These are phyloP conservation scores for Neurospora sp. DNA, from an alignment of 495 filamentous ascomycete species.

Conservation along the genomic window DNA sequence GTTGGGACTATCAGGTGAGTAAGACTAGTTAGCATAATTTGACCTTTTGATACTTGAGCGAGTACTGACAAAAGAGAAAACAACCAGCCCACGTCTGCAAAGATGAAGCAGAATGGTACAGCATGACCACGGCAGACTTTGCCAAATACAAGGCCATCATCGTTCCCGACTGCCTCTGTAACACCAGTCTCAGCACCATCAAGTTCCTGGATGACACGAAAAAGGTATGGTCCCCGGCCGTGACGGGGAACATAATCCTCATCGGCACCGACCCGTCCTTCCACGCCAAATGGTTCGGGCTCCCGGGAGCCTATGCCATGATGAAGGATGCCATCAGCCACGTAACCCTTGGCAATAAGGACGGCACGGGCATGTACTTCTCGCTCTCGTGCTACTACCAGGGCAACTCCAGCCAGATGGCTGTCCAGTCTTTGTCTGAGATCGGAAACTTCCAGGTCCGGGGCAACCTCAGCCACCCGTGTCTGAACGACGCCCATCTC, in stretches of 20 bases:
- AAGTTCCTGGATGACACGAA: conserved; percentile 23
- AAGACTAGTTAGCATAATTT: neutral
- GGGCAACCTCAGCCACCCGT: conserved; percentile 26
- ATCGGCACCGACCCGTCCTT: conserved; percentile 23
- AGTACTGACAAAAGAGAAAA: conserved; percentile 2
- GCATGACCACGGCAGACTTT: conserved; percentile 22
- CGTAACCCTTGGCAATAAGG: conserved; percentile 10
- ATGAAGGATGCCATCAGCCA: conserved; percentile 19
- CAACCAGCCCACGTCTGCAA: conserved; percentile 20
- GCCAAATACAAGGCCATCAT: conserved; percentile 24
- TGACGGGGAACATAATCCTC: conserved; percentile 23
- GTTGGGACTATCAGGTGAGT: conserved; percentile 13
- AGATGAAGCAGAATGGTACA: conserved; percentile 19
- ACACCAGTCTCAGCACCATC: conserved; percentile 15
- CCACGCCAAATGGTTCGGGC: conserved; percentile 16
- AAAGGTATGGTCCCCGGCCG: conserved; percentile 18
- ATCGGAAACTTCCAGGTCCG: conserved; percentile 35
- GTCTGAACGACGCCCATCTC: conserved; percentile 37
- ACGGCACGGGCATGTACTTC: conserved; percentile 23
- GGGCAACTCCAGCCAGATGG: conserved; percentile 10
- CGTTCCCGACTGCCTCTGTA: conserved; percentile 19
- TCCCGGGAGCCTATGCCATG: conserved; percentile 18
- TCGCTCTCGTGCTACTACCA: conserved; percentile 26
- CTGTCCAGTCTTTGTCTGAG: conserved; percentile 32
- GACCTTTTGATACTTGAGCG: no score